phyloP scores from a whole-genome alignment of 352 stramenopile genomes.

The Phytophthora macrochlamydospora region DNA sequence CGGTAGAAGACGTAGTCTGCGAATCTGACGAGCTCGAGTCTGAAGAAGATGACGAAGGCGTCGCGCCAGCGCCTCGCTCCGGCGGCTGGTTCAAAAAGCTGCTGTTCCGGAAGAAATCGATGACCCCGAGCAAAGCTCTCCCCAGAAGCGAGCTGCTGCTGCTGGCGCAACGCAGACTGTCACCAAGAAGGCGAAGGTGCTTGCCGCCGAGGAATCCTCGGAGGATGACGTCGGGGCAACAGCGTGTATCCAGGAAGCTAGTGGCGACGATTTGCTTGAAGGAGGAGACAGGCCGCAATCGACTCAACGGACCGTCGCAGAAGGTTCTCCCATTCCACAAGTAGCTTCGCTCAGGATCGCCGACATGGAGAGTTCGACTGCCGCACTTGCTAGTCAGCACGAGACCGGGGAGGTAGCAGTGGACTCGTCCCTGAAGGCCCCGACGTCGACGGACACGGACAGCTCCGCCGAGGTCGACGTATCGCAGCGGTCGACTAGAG shows the following conservation, averaged over 20 bases:
- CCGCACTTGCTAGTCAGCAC: background rate
- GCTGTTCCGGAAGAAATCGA: slow-evolving; percentile 25
- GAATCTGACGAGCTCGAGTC: too few relatives aligned
- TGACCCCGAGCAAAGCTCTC: background rate
- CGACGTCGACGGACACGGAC: slow-evolving; percentile 14
- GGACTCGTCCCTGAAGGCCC: slow-evolving; percentile 3
- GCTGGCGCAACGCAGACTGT: too few relatives aligned
- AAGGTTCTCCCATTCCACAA: slow-evolving; percentile 35
- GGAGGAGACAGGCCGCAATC: slow-evolving; percentile 3
- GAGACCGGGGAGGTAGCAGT: background rate
- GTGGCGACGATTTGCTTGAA: slow-evolving; percentile 16
- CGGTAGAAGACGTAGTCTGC: background rate
- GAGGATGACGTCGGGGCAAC: background rate
- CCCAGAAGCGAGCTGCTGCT: background rate
- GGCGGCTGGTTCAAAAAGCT: slow-evolving; percentile 28
- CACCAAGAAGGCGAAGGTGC: background rate
- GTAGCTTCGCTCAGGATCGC: background rate
- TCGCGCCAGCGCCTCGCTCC: slow-evolving; percentile 1
- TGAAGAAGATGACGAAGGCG: background rate
- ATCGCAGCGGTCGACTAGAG: slow-evolving; percentile 1
- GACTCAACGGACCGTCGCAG: slow-evolving; percentile 1
- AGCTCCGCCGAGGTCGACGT: slow-evolving; percentile 7
- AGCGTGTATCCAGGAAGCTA: slow-evolving; percentile 17
- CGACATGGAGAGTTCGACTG: slow-evolving; percentile 10
- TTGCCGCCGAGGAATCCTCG: background rate